These are phyloP conservation scores for Amanita fuliginea DNA, from an alignment of 768 basidiomycete genomes.

Conservation along the genomic window DNA sequence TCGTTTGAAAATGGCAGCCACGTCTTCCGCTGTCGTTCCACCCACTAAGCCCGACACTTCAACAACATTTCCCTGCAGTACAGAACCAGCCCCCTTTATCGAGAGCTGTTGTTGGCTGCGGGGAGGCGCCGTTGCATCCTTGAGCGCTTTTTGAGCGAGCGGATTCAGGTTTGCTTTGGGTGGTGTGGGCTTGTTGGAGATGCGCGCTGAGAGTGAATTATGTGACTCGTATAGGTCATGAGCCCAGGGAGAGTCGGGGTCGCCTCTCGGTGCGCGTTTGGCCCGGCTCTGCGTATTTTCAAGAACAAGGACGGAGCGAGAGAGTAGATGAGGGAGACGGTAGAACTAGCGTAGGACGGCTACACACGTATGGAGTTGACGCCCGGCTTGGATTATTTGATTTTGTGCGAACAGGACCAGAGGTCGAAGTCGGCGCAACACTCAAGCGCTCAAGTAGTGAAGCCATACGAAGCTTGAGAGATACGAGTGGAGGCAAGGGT, in stretches of 20 bases:
- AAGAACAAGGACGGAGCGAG: constrained; percentile 12
- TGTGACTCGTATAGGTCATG: constrained; percentile 60
- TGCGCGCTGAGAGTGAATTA: constrained; percentile 50
- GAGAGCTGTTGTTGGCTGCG: constrained; percentile 27
- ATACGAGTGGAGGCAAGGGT: not conserved
- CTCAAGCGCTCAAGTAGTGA: constrained; percentile 53
- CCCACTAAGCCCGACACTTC: constrained; percentile 63
- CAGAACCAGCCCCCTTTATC: constrained; percentile 58
- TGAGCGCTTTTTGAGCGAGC: constrained; percentile 50
- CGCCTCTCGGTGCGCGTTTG: constrained; percentile 50
- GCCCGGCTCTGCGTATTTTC: constrained; percentile 30
- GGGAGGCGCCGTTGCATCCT: constrained; percentile 38
- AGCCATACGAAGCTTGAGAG: constrained; percentile 13
- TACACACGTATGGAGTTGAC: constrained; percentile 45
- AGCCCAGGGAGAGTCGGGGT: constrained; percentile 56
- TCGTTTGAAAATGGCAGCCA: constrained; percentile 76
- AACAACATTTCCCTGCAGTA: constrained; percentile 51
- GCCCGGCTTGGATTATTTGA: constrained; percentile 22
- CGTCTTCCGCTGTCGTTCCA: constrained; percentile 77
- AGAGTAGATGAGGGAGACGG: constrained; percentile 9
- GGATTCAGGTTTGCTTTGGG: constrained; percentile 42
- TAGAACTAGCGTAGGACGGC: constrained; percentile 10
- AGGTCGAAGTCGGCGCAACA: constrained; percentile 23
- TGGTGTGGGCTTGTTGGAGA: constrained; percentile 29
- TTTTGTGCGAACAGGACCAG: constrained; percentile 38